Base-by-base conservation (phyloP, 2,329 filamentous ascomycete genomes). In the Hirsutella minnesotensis region DNA sequence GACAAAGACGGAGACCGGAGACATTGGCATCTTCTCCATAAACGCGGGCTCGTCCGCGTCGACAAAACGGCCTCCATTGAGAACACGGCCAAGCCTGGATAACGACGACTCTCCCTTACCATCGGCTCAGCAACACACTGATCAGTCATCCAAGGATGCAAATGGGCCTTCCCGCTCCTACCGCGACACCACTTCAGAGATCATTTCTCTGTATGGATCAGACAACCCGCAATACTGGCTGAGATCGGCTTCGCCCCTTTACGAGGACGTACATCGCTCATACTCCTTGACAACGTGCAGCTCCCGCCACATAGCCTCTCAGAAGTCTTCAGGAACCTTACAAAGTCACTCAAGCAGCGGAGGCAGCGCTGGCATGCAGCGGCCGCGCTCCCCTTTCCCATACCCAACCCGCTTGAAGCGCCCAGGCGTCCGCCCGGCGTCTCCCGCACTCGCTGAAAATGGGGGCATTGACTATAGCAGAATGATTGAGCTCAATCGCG, bases 1-100 rank as follows among this genome's bases (percentile, higher is more conserved):
- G 60, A 81, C 72, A 3, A 79, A 74, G 1, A 81, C 77, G 1
- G 78, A 81, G 53, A 79, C 76, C 9, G 77, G 77, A n/a, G 75
- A 81, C 49, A 77, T 79, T 49, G 76, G 75, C 4, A 59, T 73
- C 40, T 80, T 79, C 55, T 76, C 72, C 41, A 75, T 77, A 49
- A 67, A 51, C 30, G 50, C 52, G 3, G 41, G 47, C 31, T 27
- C 47, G 9, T 59, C 63, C 12, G 58, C 59, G 5, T 56, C 57
- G 10, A 52, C 57, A 8, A 57, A 57, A 40, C 55, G 56, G 31
- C 52, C 54, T 7, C 47, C 49, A 12, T 49, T 56, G 45, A 57
- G 56, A 16, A 44, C 53, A 29, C 57, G 56, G 43, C 50, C 55
- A 18, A 53, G 53, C 19, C 47, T 61, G 29, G 56, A 50, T 31